Evolutionary conservation across 2,329 filamentous ascomycete species (phyloP).

Genomic region (Fusarium mexicanum): DNA sequence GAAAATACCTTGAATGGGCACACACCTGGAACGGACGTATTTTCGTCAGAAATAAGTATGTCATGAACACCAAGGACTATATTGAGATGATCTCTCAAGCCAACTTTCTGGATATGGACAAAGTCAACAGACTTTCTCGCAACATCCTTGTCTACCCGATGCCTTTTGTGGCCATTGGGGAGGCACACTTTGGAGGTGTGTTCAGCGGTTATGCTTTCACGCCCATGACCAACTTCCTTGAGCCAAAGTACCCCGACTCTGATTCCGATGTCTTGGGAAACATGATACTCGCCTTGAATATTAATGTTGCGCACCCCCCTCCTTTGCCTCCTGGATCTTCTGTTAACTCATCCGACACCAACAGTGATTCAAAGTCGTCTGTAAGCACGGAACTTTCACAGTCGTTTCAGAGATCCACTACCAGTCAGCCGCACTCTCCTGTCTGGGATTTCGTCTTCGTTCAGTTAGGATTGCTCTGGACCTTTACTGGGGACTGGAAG

Average conservation of each 20-base stretch:
- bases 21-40: fast-evolving
- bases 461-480: neutral
- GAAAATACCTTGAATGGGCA: neutral
- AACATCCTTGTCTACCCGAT: neutral
- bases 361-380: neutral
- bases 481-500: neutral
- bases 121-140: neutral
- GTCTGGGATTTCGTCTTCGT: neutral
- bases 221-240: neutral
- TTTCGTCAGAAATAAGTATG: fast-evolving
- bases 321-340: neutral
- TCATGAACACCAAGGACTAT: neutral
- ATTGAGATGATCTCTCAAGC: neutral
- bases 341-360: neutral
- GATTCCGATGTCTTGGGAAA: neutral
- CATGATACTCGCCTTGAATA: neutral
- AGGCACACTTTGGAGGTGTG: neutral
- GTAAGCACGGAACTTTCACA: neutral
- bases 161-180: neutral
- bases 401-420: neutral
- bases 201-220: neutral
- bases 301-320: neutral
- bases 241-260: neutral
- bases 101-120: neutral
- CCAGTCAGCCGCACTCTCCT: fast-evolving